Base-by-base conservation (phyloP, 2,329 filamentous ascomycete genomes). In the Monilinia aucupariae region DNA sequence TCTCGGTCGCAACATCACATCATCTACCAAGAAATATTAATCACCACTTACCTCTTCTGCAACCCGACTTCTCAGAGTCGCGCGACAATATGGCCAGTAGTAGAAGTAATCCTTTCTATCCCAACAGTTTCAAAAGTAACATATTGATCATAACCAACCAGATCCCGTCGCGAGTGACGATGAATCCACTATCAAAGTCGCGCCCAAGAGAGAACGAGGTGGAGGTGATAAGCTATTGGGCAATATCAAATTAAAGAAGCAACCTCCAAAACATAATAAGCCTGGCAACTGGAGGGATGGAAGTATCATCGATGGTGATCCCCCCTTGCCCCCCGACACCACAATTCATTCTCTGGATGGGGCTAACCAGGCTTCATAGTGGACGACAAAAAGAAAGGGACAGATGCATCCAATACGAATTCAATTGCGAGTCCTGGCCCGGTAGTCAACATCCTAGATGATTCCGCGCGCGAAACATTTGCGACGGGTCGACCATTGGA, bases 401-500 rank as follows among this genome's bases (percentile, higher is more conserved):
- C 74, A 48, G 78, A 72, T 49, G 74, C 71, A 49, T 72, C 80
- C 15, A 73, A 77, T 22, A 74, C 77, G 9, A 73, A 75, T 54
- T 75, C 77, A 8, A 78, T 76, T 5, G 70, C 78, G 4, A 81
- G 82, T 4, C 83, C 82, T 1, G 79, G 79, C 4, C 82, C 84
- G 0, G 78, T 85, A 2, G 81, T 86, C 22, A 87, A 86, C 71
- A 83, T 85, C 60, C 82, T 96, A 59, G 90, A 96, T 70, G 87
- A 92, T 65, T 84, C 81, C 65, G 86, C 90, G 17, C 84, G 89
- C 69, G 86, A 91, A 65, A 89, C 89, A 5, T 97, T 97, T 75
- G 81, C 86, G 4, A 92, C 88, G 53, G 91, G 91, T 66, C 86
- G 88, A 64, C 91, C 92, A 0, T 82, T 96, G 68, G 87, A 92